Evolutionary conservation across 2,329 filamentous ascomycete species (phyloP).

Genomic region (Volutella citrinella): DNA sequence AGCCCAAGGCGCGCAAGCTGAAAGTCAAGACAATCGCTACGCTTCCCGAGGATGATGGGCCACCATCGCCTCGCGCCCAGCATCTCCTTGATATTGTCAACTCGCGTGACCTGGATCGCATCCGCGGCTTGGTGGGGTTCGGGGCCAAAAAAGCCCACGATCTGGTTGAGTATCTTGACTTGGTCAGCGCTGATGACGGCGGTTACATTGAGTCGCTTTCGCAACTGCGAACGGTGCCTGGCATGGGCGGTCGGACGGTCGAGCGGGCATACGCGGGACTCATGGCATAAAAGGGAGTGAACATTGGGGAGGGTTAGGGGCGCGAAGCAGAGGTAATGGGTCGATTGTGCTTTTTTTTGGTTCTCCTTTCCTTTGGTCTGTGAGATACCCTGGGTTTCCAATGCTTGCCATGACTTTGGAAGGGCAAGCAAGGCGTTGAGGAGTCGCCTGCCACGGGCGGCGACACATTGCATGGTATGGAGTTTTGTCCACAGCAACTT

Average conservation of each 20-base stretch:
- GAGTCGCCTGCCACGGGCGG: constrained; percentile 18
- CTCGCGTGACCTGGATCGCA: constrained; percentile 63
- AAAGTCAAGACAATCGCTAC: constrained; percentile 28
- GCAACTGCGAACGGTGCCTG: constrained; percentile 52
- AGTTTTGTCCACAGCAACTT: constrained; percentile 8
- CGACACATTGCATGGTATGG: too few species aligned
- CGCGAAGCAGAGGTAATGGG: too few species aligned
- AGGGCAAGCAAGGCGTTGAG: constrained; percentile 23
- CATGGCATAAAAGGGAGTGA: constrained; percentile 14
- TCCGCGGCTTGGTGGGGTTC: constrained; percentile 66
- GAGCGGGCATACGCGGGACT: constrained; percentile 55
- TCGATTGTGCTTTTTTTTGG: constrained; percentile 20
- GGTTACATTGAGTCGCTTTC: constrained; percentile 45
- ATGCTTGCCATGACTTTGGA: too few species aligned
- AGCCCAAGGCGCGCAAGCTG: constrained; percentile 28
- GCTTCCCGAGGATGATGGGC: constrained; percentile 41
- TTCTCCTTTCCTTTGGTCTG: constrained; percentile 15
- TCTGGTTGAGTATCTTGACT: constrained; percentile 53
- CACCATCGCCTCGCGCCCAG: constrained; percentile 53
- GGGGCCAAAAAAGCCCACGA: constrained; percentile 69
- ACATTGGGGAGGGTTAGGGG: constrained; percentile 13
- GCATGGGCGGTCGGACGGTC: constrained; percentile 54
- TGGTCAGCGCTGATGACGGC: constrained; percentile 38
- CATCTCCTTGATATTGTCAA: constrained; percentile 70
- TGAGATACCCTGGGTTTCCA: too few species aligned